Conservation (phyloP, 805 yeast genomes). For the Kregervanrija delftensis region DNA sequence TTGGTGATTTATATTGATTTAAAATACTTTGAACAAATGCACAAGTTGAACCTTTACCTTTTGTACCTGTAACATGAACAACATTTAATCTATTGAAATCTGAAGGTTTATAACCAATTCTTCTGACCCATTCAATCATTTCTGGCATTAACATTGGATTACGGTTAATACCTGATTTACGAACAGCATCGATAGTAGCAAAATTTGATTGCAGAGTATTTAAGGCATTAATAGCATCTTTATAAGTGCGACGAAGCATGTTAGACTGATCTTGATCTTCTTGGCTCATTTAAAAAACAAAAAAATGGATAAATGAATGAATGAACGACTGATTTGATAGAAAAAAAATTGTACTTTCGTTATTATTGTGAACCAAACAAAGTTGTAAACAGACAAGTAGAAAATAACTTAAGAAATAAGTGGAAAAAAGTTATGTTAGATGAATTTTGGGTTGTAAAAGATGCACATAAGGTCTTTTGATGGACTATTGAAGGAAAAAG, state of each 20-base stretch:
- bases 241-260: conserved; percentile 27
- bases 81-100: conserved; percentile 73
- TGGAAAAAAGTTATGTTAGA: too few species aligned
- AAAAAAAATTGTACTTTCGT: neutral
- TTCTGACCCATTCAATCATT: conserved; percentile 72
- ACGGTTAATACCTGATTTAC: conserved; percentile 57
- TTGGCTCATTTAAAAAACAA: neutral
- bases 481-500: too few species aligned
- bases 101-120: conserved; percentile 57
- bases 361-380: conserved; percentile 1
- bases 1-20: conserved; percentile 43
- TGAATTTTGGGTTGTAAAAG: too few species aligned
- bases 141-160: conserved; percentile 72
- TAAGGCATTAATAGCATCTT: conserved; percentile 77
- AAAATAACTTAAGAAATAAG: neutral
- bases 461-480: too few species aligned
- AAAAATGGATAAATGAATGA: neutral
- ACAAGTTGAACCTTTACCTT: conserved; percentile 97
- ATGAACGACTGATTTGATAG: neutral
- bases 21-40: conserved; percentile 86
- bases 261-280: neutral
- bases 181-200: conserved; percentile 78
- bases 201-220: conserved; percentile 88
- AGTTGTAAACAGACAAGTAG: neutral
- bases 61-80: conserved; percentile 94